Evolutionary conservation across 116 monocot species (phyloP).

Genomic region (Thalassia testudinum): DNA sequence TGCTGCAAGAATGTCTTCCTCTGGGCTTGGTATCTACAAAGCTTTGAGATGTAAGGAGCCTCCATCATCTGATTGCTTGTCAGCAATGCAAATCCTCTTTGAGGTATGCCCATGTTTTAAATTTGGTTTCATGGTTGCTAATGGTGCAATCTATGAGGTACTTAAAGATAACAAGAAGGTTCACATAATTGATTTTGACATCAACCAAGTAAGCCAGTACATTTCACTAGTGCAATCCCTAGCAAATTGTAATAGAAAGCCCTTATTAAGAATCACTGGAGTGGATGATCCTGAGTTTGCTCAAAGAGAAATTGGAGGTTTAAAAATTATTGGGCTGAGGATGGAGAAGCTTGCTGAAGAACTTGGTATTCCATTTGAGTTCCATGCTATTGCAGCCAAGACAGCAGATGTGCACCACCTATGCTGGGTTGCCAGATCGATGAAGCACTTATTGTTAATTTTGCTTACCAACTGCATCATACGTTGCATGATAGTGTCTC

Average conservation of each 20-base stretch:
- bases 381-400: constrained; percentile 43
- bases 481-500: constrained; percentile 98
- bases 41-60: constrained; percentile 83
- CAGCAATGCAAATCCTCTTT: constrained; percentile 94
- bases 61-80: constrained; percentile 50
- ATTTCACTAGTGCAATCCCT: constrained; percentile 68
- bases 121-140: constrained; percentile 93
- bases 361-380: constrained; percentile 56
- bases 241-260: constrained; percentile 19
- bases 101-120: constrained; percentile 95
- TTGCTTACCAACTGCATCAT: constrained; percentile 94
- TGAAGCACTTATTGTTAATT: constrained; percentile 86
- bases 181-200: constrained; percentile 92
- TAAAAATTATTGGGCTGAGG: constrained; percentile 64
- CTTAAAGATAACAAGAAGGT: constrained; percentile 58
- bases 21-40: constrained; percentile 74
- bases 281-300: constrained; percentile 95
- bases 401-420: constrained; percentile 51
- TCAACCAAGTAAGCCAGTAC: constrained; percentile 93
- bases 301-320: constrained; percentile 68
- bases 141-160: constrained; percentile 70
- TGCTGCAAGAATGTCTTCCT: constrained; percentile 67
- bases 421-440: constrained; percentile 50
- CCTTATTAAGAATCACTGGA: constrained; percentile 64
- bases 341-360: constrained; percentile 68